These are phyloP conservation scores for Fragaria ananassa DNA, from an alignment of 306 rosid genomes.

Conservation along the genomic window DNA sequence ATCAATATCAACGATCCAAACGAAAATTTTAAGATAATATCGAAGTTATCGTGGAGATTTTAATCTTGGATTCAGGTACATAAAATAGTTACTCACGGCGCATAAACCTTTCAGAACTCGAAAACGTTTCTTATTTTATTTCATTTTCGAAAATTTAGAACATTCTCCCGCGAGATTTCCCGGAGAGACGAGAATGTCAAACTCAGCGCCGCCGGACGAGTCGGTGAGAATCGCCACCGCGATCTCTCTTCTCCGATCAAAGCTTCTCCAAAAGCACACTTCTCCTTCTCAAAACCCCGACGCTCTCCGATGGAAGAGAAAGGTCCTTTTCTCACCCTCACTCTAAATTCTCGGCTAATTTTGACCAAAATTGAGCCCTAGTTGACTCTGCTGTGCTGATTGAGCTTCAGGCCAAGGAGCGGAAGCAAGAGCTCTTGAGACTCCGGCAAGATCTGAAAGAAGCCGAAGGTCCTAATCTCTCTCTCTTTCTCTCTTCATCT, in stretches of 20 bases:
- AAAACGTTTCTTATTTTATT: background rate
- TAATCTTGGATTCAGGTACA: too few relatives aligned
- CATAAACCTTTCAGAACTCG: background rate
- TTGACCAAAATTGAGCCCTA: slow-evolving; percentile 3
- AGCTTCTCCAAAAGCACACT: slow-evolving; percentile 34
- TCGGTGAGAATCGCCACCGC: slow-evolving; percentile 76
- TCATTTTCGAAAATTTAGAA: background rate
- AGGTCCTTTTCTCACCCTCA: slow-evolving; percentile 41
- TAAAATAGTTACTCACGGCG: too few relatives aligned
- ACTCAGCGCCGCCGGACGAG: slow-evolving; percentile 32
- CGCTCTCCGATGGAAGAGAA: slow-evolving; percentile 85
- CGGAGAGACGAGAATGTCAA: slow-evolving; percentile 33
- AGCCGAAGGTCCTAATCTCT: slow-evolving; percentile 54
- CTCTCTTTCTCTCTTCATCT: slow-evolving; percentile 8
- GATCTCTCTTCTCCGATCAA: slow-evolving; percentile 67
- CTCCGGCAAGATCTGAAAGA: slow-evolving; percentile 76
- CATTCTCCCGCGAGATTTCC: slow-evolving; percentile 8
- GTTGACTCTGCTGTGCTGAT: slow-evolving; percentile 6
- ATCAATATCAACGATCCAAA: too few relatives aligned
- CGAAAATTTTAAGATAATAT: too few relatives aligned
- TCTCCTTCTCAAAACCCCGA: slow-evolving; percentile 38
- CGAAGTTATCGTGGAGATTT: too few relatives aligned
- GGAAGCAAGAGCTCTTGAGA: slow-evolving; percentile 72
- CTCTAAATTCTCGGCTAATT: background rate
- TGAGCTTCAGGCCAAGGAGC: slow-evolving; percentile 70